Evolutionary conservation across 257 asterid species (phyloP), one percentile per base, ranked within the genome.

Genomic region (Solanum bulbocastanum): DNA sequence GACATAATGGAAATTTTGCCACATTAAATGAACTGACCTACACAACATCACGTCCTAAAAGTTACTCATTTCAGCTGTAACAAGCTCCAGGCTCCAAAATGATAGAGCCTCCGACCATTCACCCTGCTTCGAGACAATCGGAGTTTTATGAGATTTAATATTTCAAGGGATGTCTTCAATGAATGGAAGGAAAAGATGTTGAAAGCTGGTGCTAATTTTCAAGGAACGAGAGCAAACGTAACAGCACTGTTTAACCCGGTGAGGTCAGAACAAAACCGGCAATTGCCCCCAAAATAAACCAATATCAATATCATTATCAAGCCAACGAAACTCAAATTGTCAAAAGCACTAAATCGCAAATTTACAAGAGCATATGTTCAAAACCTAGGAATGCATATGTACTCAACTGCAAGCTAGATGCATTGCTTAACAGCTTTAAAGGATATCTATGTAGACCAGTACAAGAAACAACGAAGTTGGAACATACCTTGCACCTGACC

Each of bases 101-200:
- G 94, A 92, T 90, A 91, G 97, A 94, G 96, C 97, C 96, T 92
- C 96, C 95, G 4, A 72, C 79, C 79, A 91, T 92, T 82, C 92
- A 91, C 97, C 99, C 99, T 95, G 98, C 94, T 96, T 94, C 93
- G 96, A 95, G 96, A 94, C 98, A 96, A 94, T 91, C 94, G 95
- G 88, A 93, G 92, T 92, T 91, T 91, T 91, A 95, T 93, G 93
- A 95, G 98, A 89, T 91, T 93, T 89, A 92, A 91, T 86, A 87
- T 66, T 90, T 90, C 88, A 90, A 75, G 69, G 85, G 85, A 52
- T 49, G 85, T 30, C 84, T 87, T 66, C 84, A 90, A 91, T 62
- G 83, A 92, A 91, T 85, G 91, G 94, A 91, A 92, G 91, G 94
- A 89, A 94, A 92, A 39, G 93, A 83, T 65, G 89, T 11, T 73